phyloP scores from a whole-genome alignment of 306 rosid genomes.

The Glycine latifolia region DNA sequence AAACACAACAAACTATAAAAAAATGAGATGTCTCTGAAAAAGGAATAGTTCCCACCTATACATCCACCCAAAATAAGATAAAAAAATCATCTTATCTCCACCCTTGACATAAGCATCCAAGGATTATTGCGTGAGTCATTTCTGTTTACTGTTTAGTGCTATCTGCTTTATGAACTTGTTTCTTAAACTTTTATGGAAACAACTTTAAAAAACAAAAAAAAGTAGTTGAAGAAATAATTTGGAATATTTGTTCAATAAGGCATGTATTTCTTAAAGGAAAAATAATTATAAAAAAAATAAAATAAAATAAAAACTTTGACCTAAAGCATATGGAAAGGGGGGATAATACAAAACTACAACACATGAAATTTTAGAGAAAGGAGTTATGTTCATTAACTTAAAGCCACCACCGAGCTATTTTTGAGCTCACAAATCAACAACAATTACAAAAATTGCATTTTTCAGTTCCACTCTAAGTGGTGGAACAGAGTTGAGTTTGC shows the following conservation, averaged over 20 bases:
- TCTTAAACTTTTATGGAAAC: conserved; percentile 9
- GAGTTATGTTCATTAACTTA: not conserved
- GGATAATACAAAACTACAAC: not conserved
- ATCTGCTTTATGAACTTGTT: not conserved
- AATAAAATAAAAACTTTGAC: not conserved
- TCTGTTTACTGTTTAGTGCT: not conserved
- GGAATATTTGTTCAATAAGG: conserved; percentile 14
- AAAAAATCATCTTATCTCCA: not conserved
- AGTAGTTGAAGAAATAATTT: not conserved
- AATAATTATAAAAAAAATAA: not conserved
- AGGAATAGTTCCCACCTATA: conserved; percentile 9
- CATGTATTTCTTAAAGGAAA: not conserved
- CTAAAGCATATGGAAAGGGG: not conserved
- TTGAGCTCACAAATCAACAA: conserved; percentile 23
- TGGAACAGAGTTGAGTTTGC: not conserved
- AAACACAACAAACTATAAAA: not conserved
- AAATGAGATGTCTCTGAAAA: not conserved
- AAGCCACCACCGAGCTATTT: not conserved
- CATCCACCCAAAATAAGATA: conserved; percentile 1
- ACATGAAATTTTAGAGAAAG: not conserved
- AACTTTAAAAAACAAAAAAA: conserved; percentile 7
- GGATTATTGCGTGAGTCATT: not conserved
- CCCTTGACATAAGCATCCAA: not conserved
- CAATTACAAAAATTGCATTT: conserved; percentile 2
- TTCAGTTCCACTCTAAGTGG: not conserved